Conservation (phyloP, 306 rosid genomes). For the Corylus americana region DNA sequence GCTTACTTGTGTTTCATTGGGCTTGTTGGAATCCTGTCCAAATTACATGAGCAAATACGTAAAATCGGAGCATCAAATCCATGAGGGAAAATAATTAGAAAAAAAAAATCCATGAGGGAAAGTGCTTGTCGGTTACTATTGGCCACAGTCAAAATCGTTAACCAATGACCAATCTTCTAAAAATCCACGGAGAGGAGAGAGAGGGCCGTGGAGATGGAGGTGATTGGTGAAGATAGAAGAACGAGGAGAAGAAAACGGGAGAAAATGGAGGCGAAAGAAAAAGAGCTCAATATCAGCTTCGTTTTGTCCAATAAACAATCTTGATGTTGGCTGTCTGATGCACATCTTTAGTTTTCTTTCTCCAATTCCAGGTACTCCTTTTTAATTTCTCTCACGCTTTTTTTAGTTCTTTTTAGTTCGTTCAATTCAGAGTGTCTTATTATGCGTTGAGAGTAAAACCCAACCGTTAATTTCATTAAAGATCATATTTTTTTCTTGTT, state of each 20-base stretch:
- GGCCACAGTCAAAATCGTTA: background rate
- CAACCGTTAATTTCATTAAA: slow-evolving; percentile 18
- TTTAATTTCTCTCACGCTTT: background rate
- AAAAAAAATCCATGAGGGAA: too few relatives aligned
- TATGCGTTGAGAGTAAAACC: background rate
- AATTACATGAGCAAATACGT: too few relatives aligned
- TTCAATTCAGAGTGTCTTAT: background rate
- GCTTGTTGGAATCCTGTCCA: background rate
- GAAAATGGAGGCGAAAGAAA: slow-evolving; percentile 36
- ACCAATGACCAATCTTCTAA: background rate
- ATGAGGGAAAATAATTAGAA: too few relatives aligned
- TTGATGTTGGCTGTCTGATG: slow-evolving; percentile 95
- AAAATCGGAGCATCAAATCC: too few relatives aligned
- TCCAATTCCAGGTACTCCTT: slow-evolving; percentile 77
- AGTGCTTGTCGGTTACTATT: background rate
- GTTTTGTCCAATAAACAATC: slow-evolving; percentile 49
- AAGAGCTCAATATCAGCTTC: slow-evolving; percentile 29
- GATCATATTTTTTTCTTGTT: background rate
- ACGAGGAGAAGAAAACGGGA: slow-evolving; percentile 22
- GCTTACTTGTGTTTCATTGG: background rate
- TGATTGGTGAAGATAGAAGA: slow-evolving; percentile 1
- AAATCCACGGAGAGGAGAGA: slow-evolving; percentile 8
- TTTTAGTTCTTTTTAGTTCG: background rate
- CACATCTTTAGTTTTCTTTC: slow-evolving; percentile 88
- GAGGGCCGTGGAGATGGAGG: slow-evolving; percentile 29